Evolutionary conservation across 108 stramenopile species (phyloP).

Genomic region (Schizochytrium sp.): DNA sequence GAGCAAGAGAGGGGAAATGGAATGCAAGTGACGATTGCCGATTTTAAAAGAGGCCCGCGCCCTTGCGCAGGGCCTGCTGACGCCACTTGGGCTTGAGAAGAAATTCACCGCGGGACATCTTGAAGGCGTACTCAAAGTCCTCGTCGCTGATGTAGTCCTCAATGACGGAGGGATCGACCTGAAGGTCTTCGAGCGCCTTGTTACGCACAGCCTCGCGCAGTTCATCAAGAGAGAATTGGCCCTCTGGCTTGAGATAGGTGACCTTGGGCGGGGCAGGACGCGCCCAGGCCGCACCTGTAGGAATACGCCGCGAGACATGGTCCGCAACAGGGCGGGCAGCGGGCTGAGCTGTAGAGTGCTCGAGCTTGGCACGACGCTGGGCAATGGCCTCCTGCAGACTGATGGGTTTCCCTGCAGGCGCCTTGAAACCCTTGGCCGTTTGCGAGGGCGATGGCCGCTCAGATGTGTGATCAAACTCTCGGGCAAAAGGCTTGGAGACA

Average conservation of each 20-base stretch:
- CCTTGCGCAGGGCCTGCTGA: neutral
- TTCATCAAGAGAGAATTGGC: neutral
- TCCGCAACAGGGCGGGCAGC: neutral
- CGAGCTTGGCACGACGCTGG: neutral
- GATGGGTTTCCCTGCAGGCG: neutral
- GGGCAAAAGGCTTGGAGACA: neutral
- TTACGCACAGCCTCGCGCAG: neutral
- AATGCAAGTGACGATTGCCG: no score
- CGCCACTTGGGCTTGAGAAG: constrained; percentile 14
- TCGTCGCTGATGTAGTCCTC: constrained; percentile 8
- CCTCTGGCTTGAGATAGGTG: neutral
- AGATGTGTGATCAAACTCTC: neutral
- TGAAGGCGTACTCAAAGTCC: neutral
- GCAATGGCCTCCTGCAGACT: neutral
- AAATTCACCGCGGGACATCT: neutral
- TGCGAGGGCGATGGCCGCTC: no score
- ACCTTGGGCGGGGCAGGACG: neutral
- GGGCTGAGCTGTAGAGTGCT: neutral
- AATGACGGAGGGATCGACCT: neutral
- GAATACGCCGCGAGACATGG: neutral
- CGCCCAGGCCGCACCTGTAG: no score
- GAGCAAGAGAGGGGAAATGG: no score
- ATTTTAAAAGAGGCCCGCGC: neutral
- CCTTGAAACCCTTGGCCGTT: neutral
- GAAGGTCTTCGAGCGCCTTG: neutral